Evolutionary conservation across 805 yeast genomes (phyloP).

Genomic region (Yarrowia porcina): DNA sequence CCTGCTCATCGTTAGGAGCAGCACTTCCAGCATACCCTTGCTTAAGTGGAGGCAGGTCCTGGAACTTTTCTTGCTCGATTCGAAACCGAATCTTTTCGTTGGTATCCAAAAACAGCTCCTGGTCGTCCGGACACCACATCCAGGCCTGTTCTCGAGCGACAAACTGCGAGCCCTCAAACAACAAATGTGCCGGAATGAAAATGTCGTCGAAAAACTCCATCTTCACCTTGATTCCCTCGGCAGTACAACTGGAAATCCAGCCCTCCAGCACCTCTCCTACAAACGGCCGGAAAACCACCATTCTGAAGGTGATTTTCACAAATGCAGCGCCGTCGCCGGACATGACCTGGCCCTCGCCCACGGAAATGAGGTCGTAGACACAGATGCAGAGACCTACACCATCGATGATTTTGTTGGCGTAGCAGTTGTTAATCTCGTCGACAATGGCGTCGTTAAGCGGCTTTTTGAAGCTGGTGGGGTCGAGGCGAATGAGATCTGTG

Average conservation of each 20-base stretch:
- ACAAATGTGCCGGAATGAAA: constrained; percentile 75
- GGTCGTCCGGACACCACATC: constrained; percentile 76
- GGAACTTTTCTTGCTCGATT: constrained; percentile 83
- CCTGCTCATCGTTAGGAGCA: constrained; percentile 32
- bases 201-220: constrained; percentile 91
- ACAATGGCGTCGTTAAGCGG: constrained; percentile 70
- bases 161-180: constrained; percentile 75
- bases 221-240: constrained; percentile 79
- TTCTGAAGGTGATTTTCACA: constrained; percentile 68
- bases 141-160: constrained; percentile 79
- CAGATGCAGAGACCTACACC: constrained; percentile 81
- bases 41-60: constrained; percentile 74
- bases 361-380: constrained; percentile 76
- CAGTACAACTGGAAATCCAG: constrained; percentile 84
- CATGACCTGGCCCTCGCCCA: constrained; percentile 82
- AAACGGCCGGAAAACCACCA: constrained; percentile 87
- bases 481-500: constrained; percentile 80
- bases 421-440: constrained; percentile 79
- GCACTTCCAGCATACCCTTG: constrained; percentile 45
- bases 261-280: constrained; percentile 91
- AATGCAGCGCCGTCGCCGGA: constrained; percentile 94
- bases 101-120: constrained; percentile 77
- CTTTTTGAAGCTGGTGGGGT: constrained; percentile 76
- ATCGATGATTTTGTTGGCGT: constrained; percentile 78
- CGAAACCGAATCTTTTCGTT: constrained; percentile 90